phyloP scores from a whole-genome alignment of 257 asterid genomes.

The Osmanthus fragrans region DNA sequence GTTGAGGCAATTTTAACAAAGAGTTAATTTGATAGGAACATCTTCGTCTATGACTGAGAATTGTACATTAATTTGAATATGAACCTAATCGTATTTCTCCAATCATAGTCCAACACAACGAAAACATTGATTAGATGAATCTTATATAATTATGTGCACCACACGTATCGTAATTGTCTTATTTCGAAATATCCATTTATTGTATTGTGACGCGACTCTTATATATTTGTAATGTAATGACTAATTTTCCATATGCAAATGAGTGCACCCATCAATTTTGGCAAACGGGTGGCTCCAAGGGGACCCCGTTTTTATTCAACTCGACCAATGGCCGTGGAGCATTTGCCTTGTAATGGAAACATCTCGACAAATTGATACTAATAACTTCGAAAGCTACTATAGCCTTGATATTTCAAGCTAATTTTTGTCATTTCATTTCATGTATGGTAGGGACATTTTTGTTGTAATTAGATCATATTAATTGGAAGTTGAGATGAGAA shows the following conservation, averaged over 20 bases:
- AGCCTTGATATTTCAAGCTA: neutral
- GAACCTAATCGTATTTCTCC: neutral
- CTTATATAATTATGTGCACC: neutral
- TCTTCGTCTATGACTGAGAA: too few species aligned
- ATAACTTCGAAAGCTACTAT: neutral
- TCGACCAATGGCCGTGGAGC: neutral
- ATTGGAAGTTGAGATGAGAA: neutral
- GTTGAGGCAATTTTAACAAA: neutral
- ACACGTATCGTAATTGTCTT: neutral
- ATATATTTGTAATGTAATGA: neutral
- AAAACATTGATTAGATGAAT: neutral
- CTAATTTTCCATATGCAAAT: neutral
- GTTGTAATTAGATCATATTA: neutral
- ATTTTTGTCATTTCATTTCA: neutral
- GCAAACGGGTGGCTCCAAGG: constrained; percentile 4
- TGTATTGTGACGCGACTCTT: neutral
- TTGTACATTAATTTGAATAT: neutral
- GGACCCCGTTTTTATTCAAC: neutral
- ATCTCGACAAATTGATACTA: neutral
- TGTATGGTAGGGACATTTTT: neutral
- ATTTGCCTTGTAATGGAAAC: neutral
- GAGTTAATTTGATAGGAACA: neutral
- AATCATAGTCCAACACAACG: neutral
- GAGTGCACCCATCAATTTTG: neutral
- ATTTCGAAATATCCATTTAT: neutral